Base-by-base conservation (phyloP, 768 basidiomycete genomes). In the Russula griseocarnosa region DNA sequence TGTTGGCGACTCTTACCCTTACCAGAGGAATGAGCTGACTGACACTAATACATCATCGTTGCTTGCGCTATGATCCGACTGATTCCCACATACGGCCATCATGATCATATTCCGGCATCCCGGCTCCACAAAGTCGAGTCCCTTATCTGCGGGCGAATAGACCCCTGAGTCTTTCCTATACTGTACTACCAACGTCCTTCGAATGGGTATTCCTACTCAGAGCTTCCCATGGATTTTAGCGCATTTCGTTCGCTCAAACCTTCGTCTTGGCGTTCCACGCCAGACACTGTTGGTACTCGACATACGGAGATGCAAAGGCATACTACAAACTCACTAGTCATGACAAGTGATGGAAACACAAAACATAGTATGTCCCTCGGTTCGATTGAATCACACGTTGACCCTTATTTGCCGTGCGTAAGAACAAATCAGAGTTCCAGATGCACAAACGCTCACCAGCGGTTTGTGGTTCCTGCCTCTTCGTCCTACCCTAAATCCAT, bases 181-280 rank as follows among this genome's bases (percentile, higher is more conserved):
- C 14, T 38, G 14, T 38, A 38, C 36, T 14, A 38, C 36, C 36
- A 38, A 14, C 14, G 4, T 26, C 55, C 8, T 57, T 57, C 5
- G 30, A 4, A 57, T 46, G 18, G 18, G 26, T 20, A 28, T n/a
- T 10, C 22, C 22, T 47, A 0, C 42, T 13, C 11, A 5, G 26
- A 53, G 18, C 42, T n/a, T 26, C 10, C 36, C 34, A 61, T 61
- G 60, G 53, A 55, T 16, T 22, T 61, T 26, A 22, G 60, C 28
- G 60, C 44, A n/a, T 36, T 47, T 47, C 60, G 53, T 54, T 24
- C 60, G 8, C 46, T 46, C 13, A 61, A 38, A 3, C 34, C 47
- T 32, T 61, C 47, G 20, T 14, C 46, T 49, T 36, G 61, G 61
- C 54, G 46, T 38, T n/a, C 60, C 36, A 26, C 53, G 20, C 6